Conservation (phyloP, 2,329 filamentous ascomycete species). For the Waltergamsia citrina region DNA sequence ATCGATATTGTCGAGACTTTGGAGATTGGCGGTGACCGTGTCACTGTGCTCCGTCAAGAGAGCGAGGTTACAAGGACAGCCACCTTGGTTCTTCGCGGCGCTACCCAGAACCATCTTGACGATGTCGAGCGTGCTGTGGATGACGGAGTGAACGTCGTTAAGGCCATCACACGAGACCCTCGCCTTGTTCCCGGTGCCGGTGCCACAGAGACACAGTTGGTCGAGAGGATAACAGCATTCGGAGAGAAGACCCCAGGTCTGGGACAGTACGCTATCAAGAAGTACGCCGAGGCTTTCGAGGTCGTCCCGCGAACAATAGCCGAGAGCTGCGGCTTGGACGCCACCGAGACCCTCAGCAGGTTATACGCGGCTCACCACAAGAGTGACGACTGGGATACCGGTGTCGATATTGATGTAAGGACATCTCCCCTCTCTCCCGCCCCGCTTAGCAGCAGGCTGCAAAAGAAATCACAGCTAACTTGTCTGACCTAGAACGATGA, state of each 20-base stretch:
- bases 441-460: neutral
- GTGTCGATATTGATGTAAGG: constrained; percentile 79
- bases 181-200: constrained; percentile 89
- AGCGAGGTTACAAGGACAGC: constrained; percentile 85
- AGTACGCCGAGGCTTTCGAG: constrained; percentile 96
- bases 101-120: constrained; percentile 96
- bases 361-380: constrained; percentile 91
- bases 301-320: constrained; percentile 90
- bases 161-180: constrained; percentile 91
- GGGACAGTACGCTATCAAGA: constrained; percentile 93
- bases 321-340: constrained; percentile 90
- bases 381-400: constrained; percentile 78
- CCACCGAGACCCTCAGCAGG: constrained; percentile 88
- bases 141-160: constrained; percentile 96
- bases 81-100: constrained; percentile 86
- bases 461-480: constrained; percentile 10
- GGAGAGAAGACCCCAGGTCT: constrained; percentile 90
- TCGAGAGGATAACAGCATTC: constrained; percentile 82
- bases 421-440: neutral
- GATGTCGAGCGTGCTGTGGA: constrained; percentile 96
- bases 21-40: constrained; percentile 94
- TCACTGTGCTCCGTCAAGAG: constrained; percentile 97
- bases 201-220: constrained; percentile 87
- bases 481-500: constrained; percentile 57
- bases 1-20: constrained; percentile 94